Evolutionary conservation across 73 alveolate genomes (phyloP).

Genomic region (Strombidium stylifer): DNA sequence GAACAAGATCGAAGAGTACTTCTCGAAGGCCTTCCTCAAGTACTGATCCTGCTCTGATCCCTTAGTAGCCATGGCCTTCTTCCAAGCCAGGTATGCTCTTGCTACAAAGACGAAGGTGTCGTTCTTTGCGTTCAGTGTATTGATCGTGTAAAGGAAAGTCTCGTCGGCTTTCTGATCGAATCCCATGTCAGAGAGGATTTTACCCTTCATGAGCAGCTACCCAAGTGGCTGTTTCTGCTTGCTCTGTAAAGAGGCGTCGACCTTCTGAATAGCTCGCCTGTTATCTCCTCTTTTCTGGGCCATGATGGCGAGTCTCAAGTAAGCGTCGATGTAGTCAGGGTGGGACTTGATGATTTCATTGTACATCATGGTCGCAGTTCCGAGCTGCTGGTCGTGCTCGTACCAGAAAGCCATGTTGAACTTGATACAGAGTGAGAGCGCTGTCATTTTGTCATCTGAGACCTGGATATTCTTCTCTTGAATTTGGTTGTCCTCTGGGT

Average conservation of each 20-base stretch:
- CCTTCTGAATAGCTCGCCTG: conserved; percentile 47
- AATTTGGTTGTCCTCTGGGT: no score
- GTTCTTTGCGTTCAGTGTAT: conserved; percentile 11
- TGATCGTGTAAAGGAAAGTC: conserved; percentile 1
- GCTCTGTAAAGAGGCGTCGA: conserved; percentile 39
- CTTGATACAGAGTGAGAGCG: conserved; percentile 3
- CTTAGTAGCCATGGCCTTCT: conserved; percentile 4
- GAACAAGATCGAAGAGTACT: conserved; percentile 41
- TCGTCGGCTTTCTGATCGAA: conserved; percentile 18
- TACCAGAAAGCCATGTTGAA: conserved; percentile 25
- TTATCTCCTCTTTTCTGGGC: conserved; percentile 56
- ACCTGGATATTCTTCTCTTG: no score
- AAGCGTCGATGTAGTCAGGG: conserved; percentile 61
- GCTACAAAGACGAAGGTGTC: conserved; percentile 51
- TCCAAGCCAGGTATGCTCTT: conserved; percentile 32
- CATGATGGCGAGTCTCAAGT: conserved; percentile 57
- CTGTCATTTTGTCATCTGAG: not conserved
- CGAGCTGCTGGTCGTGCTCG: conserved; percentile 10
- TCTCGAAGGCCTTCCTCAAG: conserved; percentile 40
- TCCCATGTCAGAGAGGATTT: conserved; percentile 2
- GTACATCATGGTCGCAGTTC: conserved; percentile 11
- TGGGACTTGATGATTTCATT: conserved; percentile 25
- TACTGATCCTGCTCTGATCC: conserved; percentile 29
- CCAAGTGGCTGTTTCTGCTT: no score
- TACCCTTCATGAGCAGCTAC: conserved; percentile 2